Evolutionary conservation across 139 green algal genomes (phyloP).

Genomic region (Eudorina sp.): DNA sequence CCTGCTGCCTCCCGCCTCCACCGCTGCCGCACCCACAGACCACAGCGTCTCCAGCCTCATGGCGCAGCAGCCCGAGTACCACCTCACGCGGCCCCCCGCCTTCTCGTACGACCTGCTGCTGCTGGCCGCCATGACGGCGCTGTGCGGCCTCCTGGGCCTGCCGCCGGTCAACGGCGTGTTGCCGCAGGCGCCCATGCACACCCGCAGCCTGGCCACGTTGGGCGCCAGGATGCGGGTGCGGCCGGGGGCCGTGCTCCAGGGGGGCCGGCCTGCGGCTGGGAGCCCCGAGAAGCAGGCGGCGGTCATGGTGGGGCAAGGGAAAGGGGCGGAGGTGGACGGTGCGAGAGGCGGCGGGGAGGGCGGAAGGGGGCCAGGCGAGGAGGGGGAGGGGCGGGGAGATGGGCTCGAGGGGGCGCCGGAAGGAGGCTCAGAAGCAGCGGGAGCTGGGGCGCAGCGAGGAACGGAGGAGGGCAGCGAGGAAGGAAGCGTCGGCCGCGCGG

Average conservation of each 20-base stretch:
- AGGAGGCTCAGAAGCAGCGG: not conserved
- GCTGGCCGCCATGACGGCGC: conserved; percentile 75
- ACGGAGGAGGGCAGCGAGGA: not conserved
- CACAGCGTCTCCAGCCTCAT: conserved; percentile 87
- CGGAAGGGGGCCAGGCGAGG: too few relatives aligned
- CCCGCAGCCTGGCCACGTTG: conserved; percentile 72
- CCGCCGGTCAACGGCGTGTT: conserved; percentile 92
- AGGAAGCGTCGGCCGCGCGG: too few relatives aligned
- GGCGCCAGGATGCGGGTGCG: not conserved
- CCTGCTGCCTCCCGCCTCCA: not conserved
- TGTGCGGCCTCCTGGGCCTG: conserved; percentile 84
- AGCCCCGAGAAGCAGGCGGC: too few relatives aligned
- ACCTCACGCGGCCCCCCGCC: conserved; percentile 74
- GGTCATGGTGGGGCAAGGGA: not conserved
- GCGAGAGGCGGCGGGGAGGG: too few relatives aligned
- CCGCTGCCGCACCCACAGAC: conserved; percentile 36
- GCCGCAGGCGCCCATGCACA: conserved; percentile 92
- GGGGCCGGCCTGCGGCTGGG: too few relatives aligned
- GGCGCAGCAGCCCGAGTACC: conserved; percentile 83
- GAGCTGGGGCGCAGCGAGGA: not conserved
- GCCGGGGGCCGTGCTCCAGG: not conserved
- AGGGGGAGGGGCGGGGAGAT: too few relatives aligned
- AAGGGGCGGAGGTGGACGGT: too few relatives aligned
- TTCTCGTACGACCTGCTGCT: conserved; percentile 90
- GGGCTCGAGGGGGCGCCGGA: too few relatives aligned